Percentiles rank a stretch among this genome's conserved stretches.
Conservation (phyloP, 306 rosid genomes). For the Medicago lupulina region DNA sequence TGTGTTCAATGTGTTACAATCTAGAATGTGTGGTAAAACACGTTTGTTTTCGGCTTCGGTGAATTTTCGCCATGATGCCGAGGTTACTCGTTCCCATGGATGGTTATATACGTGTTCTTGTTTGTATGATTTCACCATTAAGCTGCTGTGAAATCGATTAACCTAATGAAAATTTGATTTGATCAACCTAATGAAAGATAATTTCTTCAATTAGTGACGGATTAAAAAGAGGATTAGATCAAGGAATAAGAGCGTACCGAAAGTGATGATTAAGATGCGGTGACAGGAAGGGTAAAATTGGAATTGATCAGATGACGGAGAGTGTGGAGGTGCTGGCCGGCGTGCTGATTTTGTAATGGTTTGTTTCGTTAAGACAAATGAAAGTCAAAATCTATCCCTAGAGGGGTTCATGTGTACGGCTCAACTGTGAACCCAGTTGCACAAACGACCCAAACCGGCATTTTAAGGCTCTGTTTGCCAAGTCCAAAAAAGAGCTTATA, state of each 20-base stretch:
- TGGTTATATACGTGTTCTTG: conserved; percentile 89
- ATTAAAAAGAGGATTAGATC: neutral
- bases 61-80: conserved; percentile 95
- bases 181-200: too few relatives aligned
- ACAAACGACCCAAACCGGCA: too few relatives aligned
- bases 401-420: too few relatives aligned
- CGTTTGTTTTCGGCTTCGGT: conserved; percentile 83
- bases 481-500: too few relatives aligned
- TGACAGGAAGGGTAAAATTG: too few relatives aligned
- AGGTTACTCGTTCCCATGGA: conserved; percentile 93
- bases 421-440: too few relatives aligned
- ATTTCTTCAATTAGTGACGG: neutral
- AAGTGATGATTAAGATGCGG: neutral
- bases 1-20: conserved; percentile 80
- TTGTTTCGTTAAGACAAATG: neutral
- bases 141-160: too few relatives aligned
- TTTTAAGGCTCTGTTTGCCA: too few relatives aligned
- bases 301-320: too few relatives aligned
- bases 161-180: too few relatives aligned
- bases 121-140: conserved; percentile 74
- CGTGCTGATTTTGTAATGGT: neutral
- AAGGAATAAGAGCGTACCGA: neutral
- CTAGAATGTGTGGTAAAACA: conserved; percentile 71
- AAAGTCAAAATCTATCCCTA: too few relatives aligned
- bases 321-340: too few relatives aligned